Conservation (phyloP, 805 yeast species). For the Tanozyma kutaoensis region DNA sequence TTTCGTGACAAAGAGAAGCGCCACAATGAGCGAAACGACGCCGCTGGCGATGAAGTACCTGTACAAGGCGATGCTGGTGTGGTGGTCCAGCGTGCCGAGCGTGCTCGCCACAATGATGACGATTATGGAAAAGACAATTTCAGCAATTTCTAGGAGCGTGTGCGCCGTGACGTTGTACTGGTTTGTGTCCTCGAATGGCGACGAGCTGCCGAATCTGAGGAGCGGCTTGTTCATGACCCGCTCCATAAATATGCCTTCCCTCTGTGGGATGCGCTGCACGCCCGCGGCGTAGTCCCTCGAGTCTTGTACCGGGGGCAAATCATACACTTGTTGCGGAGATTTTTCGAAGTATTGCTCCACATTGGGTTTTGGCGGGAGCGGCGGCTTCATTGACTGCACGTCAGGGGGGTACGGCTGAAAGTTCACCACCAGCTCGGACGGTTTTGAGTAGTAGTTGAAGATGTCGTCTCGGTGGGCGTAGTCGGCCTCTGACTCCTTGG, state of each 20-base stretch:
- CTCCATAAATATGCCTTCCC: too few relatives aligned
- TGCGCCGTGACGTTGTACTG: constrained; percentile 10
- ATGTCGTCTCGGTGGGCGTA: background rate
- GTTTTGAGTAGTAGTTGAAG: background rate
- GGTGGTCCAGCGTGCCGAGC: constrained; percentile 10
- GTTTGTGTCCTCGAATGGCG: constrained; percentile 2
- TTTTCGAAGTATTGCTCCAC: constrained; percentile 1
- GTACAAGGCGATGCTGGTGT: constrained; percentile 14
- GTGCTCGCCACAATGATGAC: constrained; percentile 15
- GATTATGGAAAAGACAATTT: constrained; percentile 14
- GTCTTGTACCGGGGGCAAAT: constrained; percentile 13
- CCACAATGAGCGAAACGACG: constrained; percentile 16
- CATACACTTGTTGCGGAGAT: constrained; percentile 4
- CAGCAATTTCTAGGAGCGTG: constrained; percentile 16
- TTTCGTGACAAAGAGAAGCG: constrained; percentile 21
- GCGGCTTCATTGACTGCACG: constrained; percentile 2
- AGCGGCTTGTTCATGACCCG: constrained; percentile 22
- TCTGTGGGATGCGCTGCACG: too few relatives aligned
- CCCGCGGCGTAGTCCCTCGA: constrained; percentile 6
- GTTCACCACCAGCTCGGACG: background rate
- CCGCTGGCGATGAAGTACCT: constrained; percentile 24
- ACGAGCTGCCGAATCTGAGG: constrained; percentile 5
- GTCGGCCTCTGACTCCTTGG: background rate
- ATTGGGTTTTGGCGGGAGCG: constrained; percentile 3
- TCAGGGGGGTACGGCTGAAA: background rate